A percentile compares a stretch with the other conserved stretches of the same genome.
Conservation (phyloP, 2,329 filamentous ascomycete species). For the Phyllachora maydis region DNA sequence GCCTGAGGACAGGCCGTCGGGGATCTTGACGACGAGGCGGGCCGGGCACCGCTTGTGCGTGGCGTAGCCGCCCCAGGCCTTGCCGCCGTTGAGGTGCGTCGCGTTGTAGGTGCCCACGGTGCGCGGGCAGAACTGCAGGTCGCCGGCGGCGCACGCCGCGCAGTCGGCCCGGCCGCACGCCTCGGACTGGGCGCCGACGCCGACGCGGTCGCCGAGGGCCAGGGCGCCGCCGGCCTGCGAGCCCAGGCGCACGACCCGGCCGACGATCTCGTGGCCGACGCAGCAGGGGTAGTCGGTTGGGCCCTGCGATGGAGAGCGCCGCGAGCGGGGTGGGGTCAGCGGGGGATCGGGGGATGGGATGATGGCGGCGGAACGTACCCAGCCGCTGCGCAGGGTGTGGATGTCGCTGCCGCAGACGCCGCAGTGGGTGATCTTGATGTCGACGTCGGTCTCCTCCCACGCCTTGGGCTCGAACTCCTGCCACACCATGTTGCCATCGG, state of each 20-base stretch:
- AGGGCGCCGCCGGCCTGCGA: conserved; percentile 20
- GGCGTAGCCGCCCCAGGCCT: conserved; percentile 35
- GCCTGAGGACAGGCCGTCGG: conserved; percentile 16
- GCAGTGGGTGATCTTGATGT: conserved; percentile 44
- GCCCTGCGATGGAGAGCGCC: conserved; percentile 4
- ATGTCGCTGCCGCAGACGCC: conserved; percentile 44
- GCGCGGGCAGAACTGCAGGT: conserved; percentile 18
- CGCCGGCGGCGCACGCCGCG: conserved; percentile 10
- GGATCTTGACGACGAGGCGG: conserved; percentile 26
- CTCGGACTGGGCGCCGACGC: conserved; percentile 37
- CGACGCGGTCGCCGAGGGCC: conserved; percentile 40
- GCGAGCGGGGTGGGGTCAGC: conserved; percentile 3
- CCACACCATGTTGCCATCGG: conserved; percentile 32
- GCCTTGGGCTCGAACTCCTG: conserved; percentile 36
- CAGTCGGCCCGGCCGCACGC: conserved; percentile 31
- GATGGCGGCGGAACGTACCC: no score
- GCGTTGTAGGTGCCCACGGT: conserved; percentile 31
- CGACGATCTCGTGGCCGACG: conserved; percentile 46
- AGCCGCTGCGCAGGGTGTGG: conserved; percentile 34
- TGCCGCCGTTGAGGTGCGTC: conserved; percentile 28
- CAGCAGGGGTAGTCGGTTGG: conserved; percentile 18
- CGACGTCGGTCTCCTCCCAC: conserved; percentile 46
- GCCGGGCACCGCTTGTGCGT: conserved; percentile 13
- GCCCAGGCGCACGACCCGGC: conserved; percentile 32
- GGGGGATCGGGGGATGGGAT: background rate